Conservation (phyloP, 1,139 yeast genomes). For the Pichia sp. region DNA sequence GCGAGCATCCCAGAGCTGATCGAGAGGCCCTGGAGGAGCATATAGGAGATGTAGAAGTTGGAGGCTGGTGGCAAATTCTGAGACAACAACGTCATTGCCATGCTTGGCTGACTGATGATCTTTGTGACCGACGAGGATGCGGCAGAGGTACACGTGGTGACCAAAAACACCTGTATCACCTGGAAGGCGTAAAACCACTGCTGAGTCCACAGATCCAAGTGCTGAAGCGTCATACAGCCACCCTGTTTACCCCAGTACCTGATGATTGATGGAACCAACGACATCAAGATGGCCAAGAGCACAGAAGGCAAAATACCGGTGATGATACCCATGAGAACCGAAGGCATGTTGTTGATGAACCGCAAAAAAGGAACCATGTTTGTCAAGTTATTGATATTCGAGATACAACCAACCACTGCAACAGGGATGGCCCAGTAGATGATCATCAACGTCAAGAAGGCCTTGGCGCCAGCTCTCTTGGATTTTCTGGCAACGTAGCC, state of each 20-base stretch:
- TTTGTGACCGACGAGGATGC: constrained; percentile 70
- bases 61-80: constrained; percentile 81
- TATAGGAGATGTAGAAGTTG: constrained; percentile 72
- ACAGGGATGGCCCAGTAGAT: constrained; percentile 94
- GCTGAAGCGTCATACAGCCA: constrained; percentile 63
- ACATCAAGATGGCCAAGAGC: constrained; percentile 77
- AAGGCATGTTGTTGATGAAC: constrained; percentile 70
- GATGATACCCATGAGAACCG: constrained; percentile 65
- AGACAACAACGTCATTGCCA: constrained; percentile 66
- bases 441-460: constrained; percentile 50
- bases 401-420: constrained; percentile 89
- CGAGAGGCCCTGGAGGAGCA: constrained; percentile 77
- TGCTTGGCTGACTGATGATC: constrained; percentile 58
- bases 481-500: constrained; percentile 41
- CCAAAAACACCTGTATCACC: constrained; percentile 66
- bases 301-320: constrained; percentile 86
- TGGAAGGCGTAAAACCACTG: constrained; percentile 68
- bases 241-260: constrained; percentile 59
- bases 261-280: constrained; percentile 69
- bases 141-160: constrained; percentile 66
- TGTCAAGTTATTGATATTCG: constrained; percentile 73
- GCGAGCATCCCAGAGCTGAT: constrained; percentile 76
- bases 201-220: constrained; percentile 70
- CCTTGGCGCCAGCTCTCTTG: constrained; percentile 37
- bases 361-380: constrained; percentile 63